These are phyloP conservation scores for Eutypella sp. DNA, from an alignment of 2,329 filamentous ascomycete species.

Conservation along the genomic window DNA sequence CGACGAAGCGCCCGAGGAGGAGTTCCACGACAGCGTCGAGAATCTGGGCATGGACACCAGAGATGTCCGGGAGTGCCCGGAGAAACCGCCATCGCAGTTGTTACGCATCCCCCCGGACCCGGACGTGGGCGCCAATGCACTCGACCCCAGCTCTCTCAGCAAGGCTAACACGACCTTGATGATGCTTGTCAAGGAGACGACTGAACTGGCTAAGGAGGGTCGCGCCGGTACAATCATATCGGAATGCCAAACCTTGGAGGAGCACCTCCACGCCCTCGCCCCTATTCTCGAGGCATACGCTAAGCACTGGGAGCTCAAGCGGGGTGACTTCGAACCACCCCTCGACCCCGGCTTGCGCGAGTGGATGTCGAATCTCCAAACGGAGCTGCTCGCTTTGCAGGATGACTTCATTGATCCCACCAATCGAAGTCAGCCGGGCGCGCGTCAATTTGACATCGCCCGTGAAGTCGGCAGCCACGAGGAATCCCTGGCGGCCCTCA, in stretches of 20 bases:
- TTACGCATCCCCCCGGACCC: constrained; percentile 2
- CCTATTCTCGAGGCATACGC: constrained; percentile 16
- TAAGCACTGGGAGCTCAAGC: constrained; percentile 8
- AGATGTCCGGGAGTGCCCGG: constrained; percentile 1
- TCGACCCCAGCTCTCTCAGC: constrained; percentile 5
- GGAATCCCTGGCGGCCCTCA: constrained; percentile 6
- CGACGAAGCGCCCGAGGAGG: no score
- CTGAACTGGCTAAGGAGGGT: not conserved
- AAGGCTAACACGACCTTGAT: constrained; percentile 4
- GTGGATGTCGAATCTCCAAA: constrained; percentile 16
- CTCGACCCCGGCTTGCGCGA: constrained; percentile 16
- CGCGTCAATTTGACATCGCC: not conserved
- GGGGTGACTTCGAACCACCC: constrained; percentile 7
- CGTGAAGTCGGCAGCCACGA: constrained; percentile 1
- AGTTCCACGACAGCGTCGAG: constrained; percentile 1
- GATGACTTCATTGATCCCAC: constrained; percentile 3
- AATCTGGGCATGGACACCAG: constrained; percentile 2
- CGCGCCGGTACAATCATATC: not conserved
- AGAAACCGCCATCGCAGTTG: not conserved
- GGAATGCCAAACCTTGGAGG: constrained; percentile 7
- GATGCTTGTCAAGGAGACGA: constrained; percentile 8
- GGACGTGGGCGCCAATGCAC: no score
- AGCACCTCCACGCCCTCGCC: constrained; percentile 11
- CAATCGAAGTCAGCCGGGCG: not conserved
- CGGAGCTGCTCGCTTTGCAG: constrained; percentile 12